These are phyloP conservation scores for Lathyrus tuberosus DNA, from an alignment of 306 rosid genomes.

Conservation along the genomic window DNA sequence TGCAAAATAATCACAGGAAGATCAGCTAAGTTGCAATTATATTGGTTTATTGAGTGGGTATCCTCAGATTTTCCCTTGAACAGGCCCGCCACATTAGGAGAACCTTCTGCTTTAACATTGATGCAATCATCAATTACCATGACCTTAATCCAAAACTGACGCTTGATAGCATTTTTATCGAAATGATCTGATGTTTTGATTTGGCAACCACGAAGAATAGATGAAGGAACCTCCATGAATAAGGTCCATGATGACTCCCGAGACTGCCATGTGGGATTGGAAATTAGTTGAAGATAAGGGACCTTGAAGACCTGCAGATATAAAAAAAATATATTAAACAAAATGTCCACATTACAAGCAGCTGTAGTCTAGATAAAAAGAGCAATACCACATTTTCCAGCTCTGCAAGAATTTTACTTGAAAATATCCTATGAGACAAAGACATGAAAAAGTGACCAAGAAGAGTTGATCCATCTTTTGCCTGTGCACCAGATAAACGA, in stretches of 20 bases:
- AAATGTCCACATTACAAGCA: constrained; percentile 35
- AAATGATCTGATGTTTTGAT: constrained; percentile 46
- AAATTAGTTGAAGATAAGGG: constrained; percentile 72
- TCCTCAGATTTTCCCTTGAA: constrained; percentile 71
- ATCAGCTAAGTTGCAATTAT: constrained; percentile 77
- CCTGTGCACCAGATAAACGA: constrained; percentile 51
- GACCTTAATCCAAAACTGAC: constrained; percentile 80
- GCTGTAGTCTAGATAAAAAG: constrained; percentile 29
- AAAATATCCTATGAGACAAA: constrained; percentile 80
- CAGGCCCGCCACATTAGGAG: constrained; percentile 76
- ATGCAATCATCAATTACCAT: constrained; percentile 80
- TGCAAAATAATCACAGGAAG: constrained; percentile 82
- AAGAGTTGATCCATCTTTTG: constrained; percentile 74
- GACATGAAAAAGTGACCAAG: constrained; percentile 90
- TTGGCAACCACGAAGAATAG: constrained; percentile 60
- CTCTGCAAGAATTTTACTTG: constrained; percentile 79
- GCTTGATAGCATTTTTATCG: constrained; percentile 51
- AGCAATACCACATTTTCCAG: constrained; percentile 81
- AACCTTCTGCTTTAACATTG: constrained; percentile 80
- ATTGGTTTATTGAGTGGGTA: constrained; percentile 68
- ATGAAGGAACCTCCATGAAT: constrained; percentile 70
- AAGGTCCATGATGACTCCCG: constrained; percentile 89
- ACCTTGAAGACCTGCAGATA: constrained; percentile 68
- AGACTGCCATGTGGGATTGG: constrained; percentile 92
- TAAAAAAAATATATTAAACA: constrained; percentile 28